Conservation (phyloP, 139 green algal species). For the Chlamydomonas asymmetrica region DNA sequence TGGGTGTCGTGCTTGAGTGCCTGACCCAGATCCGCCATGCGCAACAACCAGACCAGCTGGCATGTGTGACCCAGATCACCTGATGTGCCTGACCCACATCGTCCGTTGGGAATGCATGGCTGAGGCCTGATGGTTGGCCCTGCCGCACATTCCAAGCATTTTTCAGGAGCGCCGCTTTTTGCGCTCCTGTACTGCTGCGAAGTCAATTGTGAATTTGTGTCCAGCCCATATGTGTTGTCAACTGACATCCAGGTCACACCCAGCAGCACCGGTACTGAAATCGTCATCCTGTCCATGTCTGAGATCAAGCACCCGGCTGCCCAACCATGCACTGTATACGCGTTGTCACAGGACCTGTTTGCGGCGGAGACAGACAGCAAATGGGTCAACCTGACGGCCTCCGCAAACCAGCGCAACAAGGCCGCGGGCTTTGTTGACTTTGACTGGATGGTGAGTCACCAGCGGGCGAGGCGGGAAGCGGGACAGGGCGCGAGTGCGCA, state of each 20-base stretch:
- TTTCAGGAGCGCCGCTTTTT: not conserved
- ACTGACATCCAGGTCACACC: not conserved
- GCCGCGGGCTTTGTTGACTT: slow-evolving; percentile 90
- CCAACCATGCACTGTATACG: slow-evolving; percentile 17
- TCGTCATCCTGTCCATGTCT: too few relatives aligned
- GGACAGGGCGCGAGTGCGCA: too few relatives aligned
- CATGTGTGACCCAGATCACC: not conserved
- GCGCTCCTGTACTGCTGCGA: not conserved
- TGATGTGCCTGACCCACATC: not conserved
- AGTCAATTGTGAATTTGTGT: not conserved
- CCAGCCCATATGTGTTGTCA: not conserved
- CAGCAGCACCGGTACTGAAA: too few relatives aligned
- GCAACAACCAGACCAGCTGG: not conserved
- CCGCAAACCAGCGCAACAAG: slow-evolving; percentile 59
- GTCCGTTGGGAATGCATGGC: not conserved
- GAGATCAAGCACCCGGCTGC: not conserved
- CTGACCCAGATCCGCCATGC: slow-evolving; percentile 1
- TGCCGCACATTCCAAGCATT: not conserved
- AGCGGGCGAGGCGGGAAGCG: not conserved
- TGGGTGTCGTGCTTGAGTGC: not conserved
- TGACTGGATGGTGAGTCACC: slow-evolving; percentile 75
- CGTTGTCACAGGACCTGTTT: slow-evolving; percentile 49
- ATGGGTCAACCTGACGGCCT: slow-evolving; percentile 85
- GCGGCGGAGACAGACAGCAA: slow-evolving; percentile 14
- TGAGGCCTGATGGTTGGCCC: not conserved